A percentile compares a stretch with the other conserved stretches of the same genome.
Conservation (phyloP, 352 stramenopile species). For the Pythium vanterpoolii region DNA sequence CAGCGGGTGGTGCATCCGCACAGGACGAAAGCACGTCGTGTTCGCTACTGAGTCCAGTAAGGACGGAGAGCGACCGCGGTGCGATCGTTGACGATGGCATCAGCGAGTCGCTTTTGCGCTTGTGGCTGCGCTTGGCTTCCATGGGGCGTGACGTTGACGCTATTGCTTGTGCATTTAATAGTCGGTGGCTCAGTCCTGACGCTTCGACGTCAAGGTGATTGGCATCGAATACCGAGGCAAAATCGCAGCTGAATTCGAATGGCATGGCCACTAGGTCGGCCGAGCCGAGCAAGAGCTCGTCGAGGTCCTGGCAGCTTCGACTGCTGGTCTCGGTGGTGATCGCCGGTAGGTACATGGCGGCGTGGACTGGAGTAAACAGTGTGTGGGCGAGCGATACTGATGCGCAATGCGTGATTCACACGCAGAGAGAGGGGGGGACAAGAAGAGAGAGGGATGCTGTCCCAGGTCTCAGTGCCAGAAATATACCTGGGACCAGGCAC, state of each 20-base stretch:
- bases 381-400: slow-evolving; percentile 19
- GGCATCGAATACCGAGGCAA: slow-evolving; percentile 35
- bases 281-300: slow-evolving; percentile 33
- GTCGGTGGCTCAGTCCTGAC: background rate
- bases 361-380: background rate
- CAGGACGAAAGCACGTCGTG: slow-evolving; percentile 7
- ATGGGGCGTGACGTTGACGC: background rate
- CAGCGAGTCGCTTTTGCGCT: slow-evolving; percentile 24
- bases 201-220: slow-evolving; percentile 23
- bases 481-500: too few relatives aligned
- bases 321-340: background rate
- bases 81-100: background rate
- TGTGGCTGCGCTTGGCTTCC: slow-evolving; percentile 23
- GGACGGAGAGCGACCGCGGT: background rate
- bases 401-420: slow-evolving; percentile 15
- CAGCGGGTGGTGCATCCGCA: background rate
- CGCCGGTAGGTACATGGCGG: background rate
- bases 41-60: slow-evolving; percentile 1
- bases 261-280: slow-evolving; percentile 31
- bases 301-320: slow-evolving; percentile 28
- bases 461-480: too few relatives aligned
- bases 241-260: slow-evolving; percentile 43
- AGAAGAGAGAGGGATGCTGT: background rate
- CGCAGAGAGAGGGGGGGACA: background rate
- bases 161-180: background rate